A percentile compares a stretch with the other conserved stretches of the same genome.
These are phyloP conservation scores for Hibiscus mutabilis DNA, from an alignment of 345 rosid species.

Conservation along the genomic window DNA sequence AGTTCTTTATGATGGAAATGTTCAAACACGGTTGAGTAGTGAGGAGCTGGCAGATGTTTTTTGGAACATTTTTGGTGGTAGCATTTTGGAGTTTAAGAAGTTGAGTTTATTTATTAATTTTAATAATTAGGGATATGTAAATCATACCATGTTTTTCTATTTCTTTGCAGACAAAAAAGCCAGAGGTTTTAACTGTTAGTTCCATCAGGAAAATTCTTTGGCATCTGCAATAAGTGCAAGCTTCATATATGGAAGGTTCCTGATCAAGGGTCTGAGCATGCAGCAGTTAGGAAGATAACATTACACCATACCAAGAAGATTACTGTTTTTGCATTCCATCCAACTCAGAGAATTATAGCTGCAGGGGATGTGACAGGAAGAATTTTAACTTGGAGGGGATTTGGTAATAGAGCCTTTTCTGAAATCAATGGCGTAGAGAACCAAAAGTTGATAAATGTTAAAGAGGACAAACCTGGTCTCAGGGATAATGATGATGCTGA, in stretches of 20 bases:
- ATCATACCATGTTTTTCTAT: background rate
- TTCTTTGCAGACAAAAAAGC: conserved; percentile 50
- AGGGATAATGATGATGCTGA: conserved; percentile 90
- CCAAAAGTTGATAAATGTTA: conserved; percentile 21
- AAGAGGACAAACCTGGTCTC: conserved; percentile 85
- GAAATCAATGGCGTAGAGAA: conserved; percentile 18
- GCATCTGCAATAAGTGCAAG: conserved; percentile 33
- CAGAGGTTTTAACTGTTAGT: conserved; percentile 50
- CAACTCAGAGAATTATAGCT: conserved; percentile 64
- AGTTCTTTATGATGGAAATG: background rate
- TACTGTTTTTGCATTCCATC: conserved; percentile 73
- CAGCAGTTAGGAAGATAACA: conserved; percentile 42
- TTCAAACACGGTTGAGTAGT: background rate
- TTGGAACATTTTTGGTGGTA: too few species aligned
- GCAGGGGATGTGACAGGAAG: conserved; percentile 94
- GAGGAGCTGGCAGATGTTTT: background rate
- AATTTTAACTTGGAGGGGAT: conserved; percentile 82
- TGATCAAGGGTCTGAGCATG: conserved; percentile 35
- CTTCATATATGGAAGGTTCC: conserved; percentile 74
- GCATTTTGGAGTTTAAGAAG: background rate
- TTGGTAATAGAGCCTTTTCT: conserved; percentile 52
- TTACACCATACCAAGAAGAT: conserved; percentile 79
- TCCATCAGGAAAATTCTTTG: conserved; percentile 35
- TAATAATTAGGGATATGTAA: background rate
- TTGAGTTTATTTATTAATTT: background rate